Evolutionary conservation across 805 yeast species (phyloP).

Genomic region (Saturnispora gosingensis): DNA sequence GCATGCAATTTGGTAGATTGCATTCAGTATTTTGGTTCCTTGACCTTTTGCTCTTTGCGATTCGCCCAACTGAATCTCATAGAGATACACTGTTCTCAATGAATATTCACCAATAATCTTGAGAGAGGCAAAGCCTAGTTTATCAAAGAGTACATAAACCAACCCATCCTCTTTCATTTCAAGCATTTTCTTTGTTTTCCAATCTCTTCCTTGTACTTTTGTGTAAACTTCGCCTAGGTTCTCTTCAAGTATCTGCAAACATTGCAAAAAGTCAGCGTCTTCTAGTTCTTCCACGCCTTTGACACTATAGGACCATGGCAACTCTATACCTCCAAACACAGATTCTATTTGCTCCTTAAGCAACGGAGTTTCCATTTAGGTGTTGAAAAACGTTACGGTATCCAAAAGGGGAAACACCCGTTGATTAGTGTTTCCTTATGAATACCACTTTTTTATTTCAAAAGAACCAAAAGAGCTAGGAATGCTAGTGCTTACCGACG

Average conservation of each 20-base stretch:
- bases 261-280: constrained; percentile 1
- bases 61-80: constrained; percentile 44
- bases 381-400: not conserved
- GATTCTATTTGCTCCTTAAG: not conserved
- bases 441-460: not conserved
- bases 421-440: not conserved
- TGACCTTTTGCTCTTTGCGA: constrained; percentile 27
- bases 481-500: constrained; percentile 30
- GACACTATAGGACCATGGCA: not conserved
- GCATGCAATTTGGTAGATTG: constrained; percentile 28
- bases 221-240: constrained; percentile 22
- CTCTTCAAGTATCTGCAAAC: constrained; percentile 19
- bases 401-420: constrained; percentile 1
- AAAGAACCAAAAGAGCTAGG: not conserved
- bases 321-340: not conserved
- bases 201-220: constrained; percentile 28
- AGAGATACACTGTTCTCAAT: constrained; percentile 38
- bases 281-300: not conserved
- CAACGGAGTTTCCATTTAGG: not conserved
- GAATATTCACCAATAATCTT: constrained; percentile 34
- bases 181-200: constrained; percentile 33
- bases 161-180: constrained; percentile 44
- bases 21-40: constrained; percentile 33
- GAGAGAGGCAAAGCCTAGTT: constrained; percentile 39
- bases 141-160: constrained; percentile 31